Conservation (phyloP, 2,329 filamentous ascomycete genomes). For the Rutstroemia sydowiana region DNA sequence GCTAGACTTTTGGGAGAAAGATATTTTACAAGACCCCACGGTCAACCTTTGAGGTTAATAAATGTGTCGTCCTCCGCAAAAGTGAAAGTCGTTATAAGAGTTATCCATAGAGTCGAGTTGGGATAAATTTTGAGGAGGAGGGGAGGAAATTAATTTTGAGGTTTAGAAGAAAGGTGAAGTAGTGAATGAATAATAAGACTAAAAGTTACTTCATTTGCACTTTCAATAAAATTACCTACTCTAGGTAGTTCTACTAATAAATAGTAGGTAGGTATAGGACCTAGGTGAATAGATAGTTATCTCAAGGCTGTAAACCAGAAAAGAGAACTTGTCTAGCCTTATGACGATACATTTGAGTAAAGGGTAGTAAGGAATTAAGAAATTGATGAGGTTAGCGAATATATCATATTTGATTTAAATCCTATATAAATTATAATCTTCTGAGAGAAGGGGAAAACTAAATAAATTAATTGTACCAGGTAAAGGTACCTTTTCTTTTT, state of each 20-base stretch:
- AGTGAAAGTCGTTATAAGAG: conserved; percentile 6
- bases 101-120: conserved; percentile 8
- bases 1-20: not conserved
- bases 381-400: not conserved
- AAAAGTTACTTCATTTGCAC: not conserved
- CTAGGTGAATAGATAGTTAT: no score
- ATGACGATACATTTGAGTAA: conserved; percentile 9
- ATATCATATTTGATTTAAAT: not conserved
- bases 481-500: no score
- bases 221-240: not conserved
- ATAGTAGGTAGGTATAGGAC: no score
- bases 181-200: not conserved
- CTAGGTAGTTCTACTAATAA: no score
- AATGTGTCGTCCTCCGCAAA: conserved; percentile 5
- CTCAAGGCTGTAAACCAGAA: conserved; percentile 9
- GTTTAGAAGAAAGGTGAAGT: conserved; percentile 1
- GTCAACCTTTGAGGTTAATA: conserved; percentile 50
- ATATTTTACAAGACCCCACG: conserved; percentile 36
- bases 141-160: conserved; percentile 7
- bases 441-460: no score
- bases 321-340: conserved; percentile 4
- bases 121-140: not conserved
- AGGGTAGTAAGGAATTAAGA: conserved; percentile 9
- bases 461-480: no score
- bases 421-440: no score